These are phyloP conservation scores for Hirschfeldia incana DNA, from an alignment of 345 rosid species.

Conservation along the genomic window DNA sequence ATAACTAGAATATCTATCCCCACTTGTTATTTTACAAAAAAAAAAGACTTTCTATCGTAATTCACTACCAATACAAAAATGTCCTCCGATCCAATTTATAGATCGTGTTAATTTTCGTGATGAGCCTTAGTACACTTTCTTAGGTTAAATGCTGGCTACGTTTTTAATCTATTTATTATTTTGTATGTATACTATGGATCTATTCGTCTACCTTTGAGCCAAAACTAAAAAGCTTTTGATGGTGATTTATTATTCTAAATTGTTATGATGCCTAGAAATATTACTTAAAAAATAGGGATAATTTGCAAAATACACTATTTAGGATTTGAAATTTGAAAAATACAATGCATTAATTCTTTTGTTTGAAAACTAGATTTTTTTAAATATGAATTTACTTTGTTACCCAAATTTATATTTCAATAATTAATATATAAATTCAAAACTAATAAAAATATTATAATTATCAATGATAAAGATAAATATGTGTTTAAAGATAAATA, in stretches of 20 bases:
- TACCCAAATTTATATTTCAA: too few species aligned
- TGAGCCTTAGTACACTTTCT: not conserved
- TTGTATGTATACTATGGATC: not conserved
- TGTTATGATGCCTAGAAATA: not conserved
- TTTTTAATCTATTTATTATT: not conserved
- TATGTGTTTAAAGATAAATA: too few species aligned
- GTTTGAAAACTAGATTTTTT: too few species aligned
- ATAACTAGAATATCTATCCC: not conserved
- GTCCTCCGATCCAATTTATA: not conserved
- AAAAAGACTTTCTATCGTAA: not conserved
- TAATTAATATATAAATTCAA: too few species aligned
- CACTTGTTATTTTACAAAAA: not conserved
- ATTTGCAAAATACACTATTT: too few species aligned
- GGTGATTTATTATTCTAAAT: not conserved
- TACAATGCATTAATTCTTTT: too few species aligned
- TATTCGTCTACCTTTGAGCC: not conserved
- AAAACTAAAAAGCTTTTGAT: not conserved
- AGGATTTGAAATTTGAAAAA: too few species aligned
- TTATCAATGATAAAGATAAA: too few species aligned
- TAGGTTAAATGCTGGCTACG: not conserved
- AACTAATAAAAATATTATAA: too few species aligned
- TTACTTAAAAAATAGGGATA: not conserved
- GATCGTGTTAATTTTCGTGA: not conserved
- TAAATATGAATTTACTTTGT: too few species aligned
- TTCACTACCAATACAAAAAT: not conserved